phyloP scores from a whole-genome alignment of 192 early-diverging fungal species.

The Mortierella antarctica region DNA sequence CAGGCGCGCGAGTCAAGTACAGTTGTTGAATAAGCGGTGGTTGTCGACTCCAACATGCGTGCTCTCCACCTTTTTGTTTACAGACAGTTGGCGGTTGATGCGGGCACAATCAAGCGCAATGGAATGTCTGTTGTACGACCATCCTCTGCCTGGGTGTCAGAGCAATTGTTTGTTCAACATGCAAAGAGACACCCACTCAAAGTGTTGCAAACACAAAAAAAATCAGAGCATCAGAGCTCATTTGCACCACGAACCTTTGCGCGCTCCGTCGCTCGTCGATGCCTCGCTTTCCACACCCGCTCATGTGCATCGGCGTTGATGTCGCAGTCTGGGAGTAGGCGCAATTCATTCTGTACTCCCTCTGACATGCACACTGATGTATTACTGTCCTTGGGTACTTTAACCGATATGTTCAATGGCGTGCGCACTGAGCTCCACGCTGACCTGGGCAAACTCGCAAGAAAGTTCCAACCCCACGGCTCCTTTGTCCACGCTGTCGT shows the following conservation, averaged over 20 bases:
- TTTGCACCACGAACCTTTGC: too few species aligned
- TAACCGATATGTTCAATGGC: not conserved
- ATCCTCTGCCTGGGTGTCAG: not conserved
- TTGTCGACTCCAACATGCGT: not conserved
- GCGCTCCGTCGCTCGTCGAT: too few species aligned
- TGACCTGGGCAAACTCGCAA: not conserved
- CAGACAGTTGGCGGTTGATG: not conserved
- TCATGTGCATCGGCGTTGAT: too few species aligned
- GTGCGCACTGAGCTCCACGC: not conserved
- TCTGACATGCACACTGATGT: not conserved
- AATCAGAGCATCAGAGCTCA: too few species aligned
- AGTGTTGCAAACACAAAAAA: not conserved
- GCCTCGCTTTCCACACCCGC: too few species aligned
- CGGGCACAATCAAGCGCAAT: not conserved
- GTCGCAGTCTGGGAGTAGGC: too few species aligned
- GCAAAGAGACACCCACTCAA: not conserved
- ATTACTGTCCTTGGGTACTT: not conserved
- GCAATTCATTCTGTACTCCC: too few species aligned
- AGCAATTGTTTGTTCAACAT: not conserved
- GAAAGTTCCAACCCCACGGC: constrained; percentile 16
- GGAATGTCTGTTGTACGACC: constrained; percentile 5
- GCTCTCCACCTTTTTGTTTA: not conserved
- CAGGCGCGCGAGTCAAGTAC: too few species aligned
- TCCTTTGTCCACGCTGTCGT: not conserved
- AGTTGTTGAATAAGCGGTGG: too few species aligned